Percentiles rank a stretch among this genome's conserved stretches.
Conservation (phyloP, 73 alveolate species). For the Paramecium sonneborni region DNA sequence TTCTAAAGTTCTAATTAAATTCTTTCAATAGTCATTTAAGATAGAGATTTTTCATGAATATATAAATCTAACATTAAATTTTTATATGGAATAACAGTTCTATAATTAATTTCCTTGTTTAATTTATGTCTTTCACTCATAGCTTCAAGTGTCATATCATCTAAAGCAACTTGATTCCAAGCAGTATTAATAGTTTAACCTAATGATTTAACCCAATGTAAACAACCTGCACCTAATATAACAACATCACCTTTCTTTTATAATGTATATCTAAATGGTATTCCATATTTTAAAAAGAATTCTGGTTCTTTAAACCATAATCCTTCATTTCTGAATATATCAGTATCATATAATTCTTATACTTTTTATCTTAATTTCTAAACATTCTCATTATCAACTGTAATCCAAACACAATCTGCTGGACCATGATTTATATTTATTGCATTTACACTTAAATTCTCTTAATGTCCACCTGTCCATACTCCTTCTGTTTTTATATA, state of each 20-base stretch:
- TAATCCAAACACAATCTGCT: constrained; percentile 72
- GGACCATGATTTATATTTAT: constrained; percentile 83
- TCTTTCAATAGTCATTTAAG: not conserved
- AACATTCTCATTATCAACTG: constrained; percentile 60
- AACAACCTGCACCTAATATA: constrained; percentile 76
- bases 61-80: constrained; percentile 69
- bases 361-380: constrained; percentile 63
- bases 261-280: constrained; percentile 64
- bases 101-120: constrained; percentile 65
- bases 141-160: constrained; percentile 42
- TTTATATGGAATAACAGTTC: constrained; percentile 67
- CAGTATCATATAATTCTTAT: constrained; percentile 22
- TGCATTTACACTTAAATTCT: constrained; percentile 75
- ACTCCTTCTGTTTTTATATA: constrained; percentile 76
- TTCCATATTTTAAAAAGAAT: constrained; percentile 61
- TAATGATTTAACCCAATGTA: constrained; percentile 78
- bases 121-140: constrained; percentile 67
- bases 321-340: constrained; percentile 73
- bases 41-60: constrained; percentile 59
- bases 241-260: constrained; percentile 75
- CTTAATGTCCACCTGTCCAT: constrained; percentile 91
- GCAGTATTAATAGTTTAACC: constrained; percentile 79
- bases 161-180: constrained; percentile 78
- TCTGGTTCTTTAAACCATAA: constrained; percentile 72
- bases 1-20: not conserved